Conservation (phyloP, 805 yeast species). For the Kodamaea sagamina region DNA sequence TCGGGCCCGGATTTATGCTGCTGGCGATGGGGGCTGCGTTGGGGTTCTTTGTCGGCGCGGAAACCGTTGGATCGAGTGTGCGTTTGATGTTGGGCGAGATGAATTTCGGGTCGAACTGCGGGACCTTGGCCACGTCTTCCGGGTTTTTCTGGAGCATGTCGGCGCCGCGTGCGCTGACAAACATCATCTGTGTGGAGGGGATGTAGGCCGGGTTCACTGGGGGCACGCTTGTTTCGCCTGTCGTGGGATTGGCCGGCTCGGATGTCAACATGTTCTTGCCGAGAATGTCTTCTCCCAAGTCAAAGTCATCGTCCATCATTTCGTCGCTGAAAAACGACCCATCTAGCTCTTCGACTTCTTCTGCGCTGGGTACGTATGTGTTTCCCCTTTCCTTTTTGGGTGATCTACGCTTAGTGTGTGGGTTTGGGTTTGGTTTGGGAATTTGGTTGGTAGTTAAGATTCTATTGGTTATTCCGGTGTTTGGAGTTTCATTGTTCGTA, state of each 20-base stretch:
- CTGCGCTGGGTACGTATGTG: slow-evolving; percentile 14
- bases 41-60: slow-evolving; percentile 34
- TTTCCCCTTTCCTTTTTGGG: slow-evolving; percentile 10
- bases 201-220: not conserved
- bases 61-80: slow-evolving; percentile 66
- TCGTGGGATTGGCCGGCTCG: not conserved
- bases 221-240: not conserved
- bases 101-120: slow-evolving; percentile 56
- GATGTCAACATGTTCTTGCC: slow-evolving; percentile 1
- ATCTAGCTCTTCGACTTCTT: slow-evolving; percentile 36
- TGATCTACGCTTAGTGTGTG: slow-evolving; percentile 3
- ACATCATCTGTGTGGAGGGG: slow-evolving; percentile 28
- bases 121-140: slow-evolving; percentile 49
- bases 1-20: slow-evolving; percentile 6
- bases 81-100: slow-evolving; percentile 49
- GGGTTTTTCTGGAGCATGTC: slow-evolving; percentile 49
- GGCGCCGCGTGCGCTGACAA: slow-evolving; percentile 69
- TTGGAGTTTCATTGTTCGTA: not conserved
- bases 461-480: not conserved
- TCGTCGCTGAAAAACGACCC: slow-evolving; percentile 48
- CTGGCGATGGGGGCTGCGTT: slow-evolving; percentile 13
- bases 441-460: not conserved
- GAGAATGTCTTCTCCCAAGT: slow-evolving; percentile 3
- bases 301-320: slow-evolving; percentile 18
- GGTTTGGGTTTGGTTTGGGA: not conserved